Evolutionary conservation across 2,329 filamentous ascomycete genomes (phyloP).

Genomic region (Beauveria varroae): DNA sequence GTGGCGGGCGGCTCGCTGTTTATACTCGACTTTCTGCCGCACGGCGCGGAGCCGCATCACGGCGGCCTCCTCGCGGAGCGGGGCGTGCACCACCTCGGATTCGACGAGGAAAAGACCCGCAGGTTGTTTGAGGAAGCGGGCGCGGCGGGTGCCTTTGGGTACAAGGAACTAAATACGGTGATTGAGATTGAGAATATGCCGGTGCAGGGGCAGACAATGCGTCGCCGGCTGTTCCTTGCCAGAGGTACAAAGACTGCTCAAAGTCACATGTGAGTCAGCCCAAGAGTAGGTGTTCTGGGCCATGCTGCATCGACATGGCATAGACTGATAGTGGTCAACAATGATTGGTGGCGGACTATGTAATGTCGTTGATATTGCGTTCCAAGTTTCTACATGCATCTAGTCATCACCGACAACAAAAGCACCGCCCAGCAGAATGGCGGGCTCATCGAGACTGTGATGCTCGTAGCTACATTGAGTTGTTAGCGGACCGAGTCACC

Average conservation of each 20-base stretch:
- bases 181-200: conserved; percentile 32
- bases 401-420: conserved; percentile 45
- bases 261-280: background rate
- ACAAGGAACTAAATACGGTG: conserved; percentile 45
- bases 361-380: too few relatives aligned
- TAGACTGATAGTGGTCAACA: too few relatives aligned
- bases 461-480: conserved; percentile 62
- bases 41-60: conserved; percentile 27
- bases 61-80: conserved; percentile 19
- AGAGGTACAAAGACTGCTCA: conserved; percentile 33
- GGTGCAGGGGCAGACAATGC: conserved; percentile 27
- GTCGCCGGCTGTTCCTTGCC: conserved; percentile 35
- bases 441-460: conserved; percentile 68
- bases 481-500: background rate
- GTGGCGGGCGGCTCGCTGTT: conserved; percentile 58
- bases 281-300: background rate
- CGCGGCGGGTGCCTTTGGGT: conserved; percentile 46
- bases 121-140: conserved; percentile 59
- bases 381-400: background rate
- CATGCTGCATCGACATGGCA: too few relatives aligned
- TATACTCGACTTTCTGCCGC: conserved; percentile 60
- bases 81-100: conserved; percentile 60
- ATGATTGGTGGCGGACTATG: too few relatives aligned
- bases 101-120: conserved; percentile 51
- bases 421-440: conserved; percentile 67